phyloP scores from a whole-genome alignment of 2,329 filamentous ascomycete genomes.

The Aspergillus intermedius region DNA sequence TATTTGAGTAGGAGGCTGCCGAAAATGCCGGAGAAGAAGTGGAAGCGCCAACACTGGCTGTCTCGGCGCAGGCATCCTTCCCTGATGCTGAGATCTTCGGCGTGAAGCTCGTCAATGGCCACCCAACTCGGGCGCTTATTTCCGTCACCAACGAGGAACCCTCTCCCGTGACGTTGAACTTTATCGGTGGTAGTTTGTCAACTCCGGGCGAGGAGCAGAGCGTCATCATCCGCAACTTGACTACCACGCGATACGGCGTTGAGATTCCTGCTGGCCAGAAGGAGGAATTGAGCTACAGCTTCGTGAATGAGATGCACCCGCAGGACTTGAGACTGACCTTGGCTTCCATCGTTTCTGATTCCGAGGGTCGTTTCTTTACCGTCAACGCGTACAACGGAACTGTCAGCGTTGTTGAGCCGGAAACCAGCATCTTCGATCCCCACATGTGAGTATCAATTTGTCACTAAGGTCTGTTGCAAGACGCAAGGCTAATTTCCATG shows the following conservation, averaged over 20 bases:
- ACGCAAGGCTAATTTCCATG: conserved; percentile 2
- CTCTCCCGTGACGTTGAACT: conserved; percentile 64
- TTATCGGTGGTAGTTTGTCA: conserved; percentile 69
- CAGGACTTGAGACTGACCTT: conserved; percentile 79
- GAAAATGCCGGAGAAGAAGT: conserved; percentile 60
- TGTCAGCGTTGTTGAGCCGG: conserved; percentile 81
- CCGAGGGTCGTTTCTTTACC: conserved; percentile 64
- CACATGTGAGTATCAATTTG: conserved; percentile 67
- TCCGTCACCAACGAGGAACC: conserved; percentile 80
- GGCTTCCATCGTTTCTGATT: conserved; percentile 63
- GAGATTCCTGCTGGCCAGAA: conserved; percentile 69
- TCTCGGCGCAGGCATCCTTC: conserved; percentile 53
- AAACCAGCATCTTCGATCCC: conserved; percentile 86
- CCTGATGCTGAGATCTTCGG: conserved; percentile 75
- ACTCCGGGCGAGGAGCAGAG: conserved; percentile 51
- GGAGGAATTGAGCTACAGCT: conserved; percentile 71
- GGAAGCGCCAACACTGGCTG: conserved; percentile 53
- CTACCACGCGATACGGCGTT: conserved; percentile 65
- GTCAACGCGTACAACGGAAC: conserved; percentile 73
- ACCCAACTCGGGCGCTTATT: conserved; percentile 73
- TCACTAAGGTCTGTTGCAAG: background rate
- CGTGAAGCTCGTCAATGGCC: conserved; percentile 90
- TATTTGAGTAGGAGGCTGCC: conserved; percentile 46
- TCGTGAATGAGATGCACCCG: conserved; percentile 85
- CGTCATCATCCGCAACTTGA: conserved; percentile 75